Evolutionary conservation across 257 asterid genomes (phyloP), one percentile per base, ranked within the genome.

Genomic region (Gentiana macrophylla): DNA sequence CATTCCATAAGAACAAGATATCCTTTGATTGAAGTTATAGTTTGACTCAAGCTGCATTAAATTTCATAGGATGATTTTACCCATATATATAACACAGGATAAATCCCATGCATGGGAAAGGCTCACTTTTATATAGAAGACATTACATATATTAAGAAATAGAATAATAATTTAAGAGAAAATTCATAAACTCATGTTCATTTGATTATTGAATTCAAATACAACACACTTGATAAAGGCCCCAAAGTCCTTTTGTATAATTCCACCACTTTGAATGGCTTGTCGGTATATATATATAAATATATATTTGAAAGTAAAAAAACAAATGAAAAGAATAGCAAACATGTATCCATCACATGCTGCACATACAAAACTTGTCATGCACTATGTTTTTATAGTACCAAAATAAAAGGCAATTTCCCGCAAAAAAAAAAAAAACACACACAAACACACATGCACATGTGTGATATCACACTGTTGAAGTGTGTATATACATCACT

Each of bases 231-330:
- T 24, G 35, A 50, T 56, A 65, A 76, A 80, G 96, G 93, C 90
- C 96, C 94, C 84, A 70, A 84, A 89, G 84, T 96, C 96, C 63
- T 71, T 70, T 50, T 55, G 71, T 80, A 75, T 78, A 57, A 75
- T 76, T 67, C 47, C 78, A 77, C 94, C 84, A 67, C 70, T 61
- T 59, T 59, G 72, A 52, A 63, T 80, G 84, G 90, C 75, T 57
- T 73, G 57, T 33, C 63, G 74, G 70, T 75, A 65, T 62, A 51
- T 36, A 50, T 50, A 60, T 62, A 58, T 49, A 5, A 61, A 55
- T 35, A 4, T 47, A 51, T 12, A 53, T 12, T 37, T n/a, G 15
- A 37, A 62, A 47, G n/a, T n/a, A 65, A 44, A 44, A 6, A 35
- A 10, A 50, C 53, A 59, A 50, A 3, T 48, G 43, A 57, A 75